Evolutionary conservation across 768 basidiomycete genomes (phyloP).

Genomic region (Auriscalpium vulgare): DNA sequence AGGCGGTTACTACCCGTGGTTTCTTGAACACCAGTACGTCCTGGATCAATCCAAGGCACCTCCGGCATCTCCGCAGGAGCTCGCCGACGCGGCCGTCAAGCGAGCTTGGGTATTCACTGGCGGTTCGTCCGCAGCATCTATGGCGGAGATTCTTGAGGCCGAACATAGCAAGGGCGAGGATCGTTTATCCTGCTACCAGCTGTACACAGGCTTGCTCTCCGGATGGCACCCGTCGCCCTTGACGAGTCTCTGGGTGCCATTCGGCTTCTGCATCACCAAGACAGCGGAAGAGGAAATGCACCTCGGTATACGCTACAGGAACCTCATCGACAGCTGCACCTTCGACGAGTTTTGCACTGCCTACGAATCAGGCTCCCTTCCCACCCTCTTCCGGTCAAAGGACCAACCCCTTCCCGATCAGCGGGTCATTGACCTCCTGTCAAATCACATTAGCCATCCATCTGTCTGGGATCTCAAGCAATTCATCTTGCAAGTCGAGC

Average conservation of each 20-base stretch:
- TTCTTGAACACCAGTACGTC: neutral
- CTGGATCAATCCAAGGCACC: neutral
- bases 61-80: neutral
- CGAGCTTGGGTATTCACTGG: neutral
- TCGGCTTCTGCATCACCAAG: neutral
- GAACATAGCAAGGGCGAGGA: neutral
- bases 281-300: neutral
- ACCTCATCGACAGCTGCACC: neutral
- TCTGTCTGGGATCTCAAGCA: slow-evolving; percentile 34
- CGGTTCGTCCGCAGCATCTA: neutral
- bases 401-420: neutral
- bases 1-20: neutral
- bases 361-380: neutral
- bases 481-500: slow-evolving; percentile 14
- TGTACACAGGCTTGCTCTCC: neutral
- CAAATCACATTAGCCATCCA: slow-evolving; percentile 8
- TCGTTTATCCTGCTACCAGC: neutral
- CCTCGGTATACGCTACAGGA: neutral
- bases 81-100: neutral
- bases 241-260: neutral
- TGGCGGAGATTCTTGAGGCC: neutral
- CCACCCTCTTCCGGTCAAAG: neutral
- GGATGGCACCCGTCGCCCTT: neutral
- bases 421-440: slow-evolving; percentile 21
- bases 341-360: neutral